A percentile compares a stretch with the other conserved stretches of the same genome.
These are phyloP conservation scores for Pythium monospermum DNA, from an alignment of 352 stramenopile genomes.

Conservation along the genomic window DNA sequence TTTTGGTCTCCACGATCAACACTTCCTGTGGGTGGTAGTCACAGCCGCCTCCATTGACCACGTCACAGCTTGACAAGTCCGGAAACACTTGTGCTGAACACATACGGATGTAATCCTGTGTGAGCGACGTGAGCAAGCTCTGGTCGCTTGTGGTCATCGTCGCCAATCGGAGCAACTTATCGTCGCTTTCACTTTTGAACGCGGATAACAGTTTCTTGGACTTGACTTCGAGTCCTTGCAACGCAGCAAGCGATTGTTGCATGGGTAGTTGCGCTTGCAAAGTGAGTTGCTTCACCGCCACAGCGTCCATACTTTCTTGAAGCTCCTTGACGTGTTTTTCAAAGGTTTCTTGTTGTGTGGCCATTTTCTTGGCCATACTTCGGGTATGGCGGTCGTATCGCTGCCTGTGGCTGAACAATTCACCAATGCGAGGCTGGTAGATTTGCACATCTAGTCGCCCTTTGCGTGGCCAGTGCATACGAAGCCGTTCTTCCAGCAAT, in stretches of 20 bases:
- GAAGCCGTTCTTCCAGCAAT: slow-evolving; percentile 79
- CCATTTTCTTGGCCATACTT: slow-evolving; percentile 44
- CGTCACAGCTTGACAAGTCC: slow-evolving; percentile 49
- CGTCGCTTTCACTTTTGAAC: slow-evolving; percentile 33
- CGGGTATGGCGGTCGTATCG: slow-evolving; percentile 64
- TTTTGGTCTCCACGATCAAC: slow-evolving; percentile 29
- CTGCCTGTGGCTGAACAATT: slow-evolving; percentile 77
- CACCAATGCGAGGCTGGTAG: slow-evolving; percentile 77
- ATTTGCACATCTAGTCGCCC: slow-evolving; percentile 81
- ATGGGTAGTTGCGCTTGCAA: slow-evolving; percentile 66
- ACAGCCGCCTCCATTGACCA: slow-evolving; percentile 68
- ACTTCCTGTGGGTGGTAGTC: slow-evolving; percentile 86
- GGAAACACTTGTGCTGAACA: slow-evolving; percentile 56
- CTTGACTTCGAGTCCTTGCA: slow-evolving; percentile 82
- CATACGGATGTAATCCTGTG: slow-evolving; percentile 48
- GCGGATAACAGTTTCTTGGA: slow-evolving; percentile 59
- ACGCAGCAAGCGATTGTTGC: slow-evolving; percentile 63
- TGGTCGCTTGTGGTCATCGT: slow-evolving; percentile 28
- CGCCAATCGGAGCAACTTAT: slow-evolving; percentile 24
- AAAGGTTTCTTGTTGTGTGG: slow-evolving; percentile 51
- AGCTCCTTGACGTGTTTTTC: slow-evolving; percentile 23
- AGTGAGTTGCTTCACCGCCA: slow-evolving; percentile 39
- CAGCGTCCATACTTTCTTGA: slow-evolving; percentile 28
- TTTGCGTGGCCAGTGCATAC: slow-evolving; percentile 86
- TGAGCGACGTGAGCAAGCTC: slow-evolving; percentile 26